These are phyloP conservation scores for Breynia disticha DNA, from an alignment of 441 rosid species.

Conservation along the genomic window DNA sequence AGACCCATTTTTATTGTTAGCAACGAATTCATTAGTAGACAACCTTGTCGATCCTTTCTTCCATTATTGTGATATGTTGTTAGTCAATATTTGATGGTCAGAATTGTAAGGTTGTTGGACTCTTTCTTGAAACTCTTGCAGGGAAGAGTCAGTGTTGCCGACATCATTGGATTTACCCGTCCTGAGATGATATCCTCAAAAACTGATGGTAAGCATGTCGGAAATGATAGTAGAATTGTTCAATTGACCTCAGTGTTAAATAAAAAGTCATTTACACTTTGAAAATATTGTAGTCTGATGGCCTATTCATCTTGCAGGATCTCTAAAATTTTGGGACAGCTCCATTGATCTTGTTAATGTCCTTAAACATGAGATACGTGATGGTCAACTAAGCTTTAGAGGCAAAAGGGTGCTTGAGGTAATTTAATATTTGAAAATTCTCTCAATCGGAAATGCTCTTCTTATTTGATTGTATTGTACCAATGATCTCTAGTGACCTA, in stretches of 20 bases:
- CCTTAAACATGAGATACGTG: slow-evolving; percentile 88
- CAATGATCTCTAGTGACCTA: neutral
- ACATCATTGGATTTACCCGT: slow-evolving; percentile 67
- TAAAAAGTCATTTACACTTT: neutral
- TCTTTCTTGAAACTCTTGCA: slow-evolving; percentile 23
- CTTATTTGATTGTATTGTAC: neutral
- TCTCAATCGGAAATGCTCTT: neutral
- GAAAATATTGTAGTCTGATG: slow-evolving; percentile 4
- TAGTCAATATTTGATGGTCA: slow-evolving; percentile 1
- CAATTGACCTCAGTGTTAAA: neutral
- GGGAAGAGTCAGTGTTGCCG: slow-evolving; percentile 81
- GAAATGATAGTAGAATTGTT: neutral
- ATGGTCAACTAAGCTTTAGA: slow-evolving; percentile 94
- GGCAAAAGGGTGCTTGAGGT: slow-evolving; percentile 98
- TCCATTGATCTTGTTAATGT: slow-evolving; percentile 74
- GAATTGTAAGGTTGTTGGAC: slow-evolving; percentile 1
- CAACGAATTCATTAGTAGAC: neutral
- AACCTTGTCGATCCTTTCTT: neutral
- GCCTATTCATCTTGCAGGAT: slow-evolving; percentile 38
- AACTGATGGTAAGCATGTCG: slow-evolving; percentile 48
- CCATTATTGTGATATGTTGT: no score
- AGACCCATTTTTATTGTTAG: neutral
- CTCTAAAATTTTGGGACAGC: slow-evolving; percentile 73
- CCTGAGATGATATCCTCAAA: slow-evolving; percentile 57
- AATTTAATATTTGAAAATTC: no score